phyloP scores from a whole-genome alignment of 2,329 filamentous ascomycete genomes.

The Berkeleyomyces rouxiae region DNA sequence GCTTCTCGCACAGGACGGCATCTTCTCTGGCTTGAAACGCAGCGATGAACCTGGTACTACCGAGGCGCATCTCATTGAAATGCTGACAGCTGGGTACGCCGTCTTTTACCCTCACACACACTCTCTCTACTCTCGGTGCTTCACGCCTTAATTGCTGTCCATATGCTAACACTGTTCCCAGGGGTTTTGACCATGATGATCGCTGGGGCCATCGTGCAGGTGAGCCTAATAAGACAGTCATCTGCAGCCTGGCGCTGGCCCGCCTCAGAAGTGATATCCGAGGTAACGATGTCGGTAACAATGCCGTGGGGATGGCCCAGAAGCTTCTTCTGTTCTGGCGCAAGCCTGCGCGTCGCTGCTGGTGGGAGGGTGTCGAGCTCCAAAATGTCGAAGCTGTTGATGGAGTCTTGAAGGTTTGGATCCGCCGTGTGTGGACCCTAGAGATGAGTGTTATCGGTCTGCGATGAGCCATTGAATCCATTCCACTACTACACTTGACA shows the following conservation, averaged over 20 bases:
- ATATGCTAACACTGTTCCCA: constrained; percentile 23
- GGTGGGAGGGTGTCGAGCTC: constrained; percentile 97
- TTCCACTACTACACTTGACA: background rate
- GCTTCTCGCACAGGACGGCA: constrained; percentile 78
- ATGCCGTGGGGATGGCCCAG: constrained; percentile 91
- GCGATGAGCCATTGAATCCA: constrained; percentile 30
- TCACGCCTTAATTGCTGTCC: background rate
- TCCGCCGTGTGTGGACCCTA: constrained; percentile 90
- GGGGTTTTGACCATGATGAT: constrained; percentile 93
- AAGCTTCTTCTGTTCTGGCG: constrained; percentile 96
- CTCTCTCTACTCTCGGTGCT: background rate
- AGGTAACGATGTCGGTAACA: constrained; percentile 56
- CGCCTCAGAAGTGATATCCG: constrained; percentile 84
- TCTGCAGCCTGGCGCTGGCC: constrained; percentile 88
- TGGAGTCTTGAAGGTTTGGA: constrained; percentile 93
- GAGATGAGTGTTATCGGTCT: constrained; percentile 94
- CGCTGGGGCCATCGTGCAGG: constrained; percentile 92
- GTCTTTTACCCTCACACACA: background rate
- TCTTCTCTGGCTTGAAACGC: constrained; percentile 87
- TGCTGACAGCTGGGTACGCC: constrained; percentile 90
- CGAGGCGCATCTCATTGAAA: constrained; percentile 96
- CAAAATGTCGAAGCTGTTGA: constrained; percentile 79
- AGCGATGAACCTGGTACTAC: constrained; percentile 94
- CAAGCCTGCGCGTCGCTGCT: constrained; percentile 88
- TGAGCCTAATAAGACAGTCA: constrained; percentile 95